Base-by-base conservation (phyloP, 2,329 filamentous ascomycete species). In the Claviceps pusilla region DNA sequence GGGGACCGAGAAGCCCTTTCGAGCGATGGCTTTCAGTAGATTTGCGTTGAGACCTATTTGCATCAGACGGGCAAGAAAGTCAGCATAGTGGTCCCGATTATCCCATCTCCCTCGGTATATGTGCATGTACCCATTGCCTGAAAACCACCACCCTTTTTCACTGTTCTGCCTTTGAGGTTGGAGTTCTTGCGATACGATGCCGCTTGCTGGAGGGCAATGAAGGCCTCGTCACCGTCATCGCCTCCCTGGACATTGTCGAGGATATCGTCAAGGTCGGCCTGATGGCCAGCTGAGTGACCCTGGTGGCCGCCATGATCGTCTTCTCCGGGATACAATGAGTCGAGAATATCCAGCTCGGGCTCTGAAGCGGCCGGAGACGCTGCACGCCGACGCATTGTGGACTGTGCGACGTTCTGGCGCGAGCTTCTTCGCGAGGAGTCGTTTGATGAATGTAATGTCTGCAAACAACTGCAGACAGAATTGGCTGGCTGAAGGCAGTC, bases 81-180 rank as follows among this genome's bases (percentile, higher is more conserved):
- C 24, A 48, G 47, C 33, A n/a, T 35, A 11, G 31, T 19, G 19
- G 19, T 19, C 19, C 19, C 19, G 19, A 19, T 19, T 19, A 19
- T 19, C 19, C 19, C 19, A 19, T 19, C 19, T 19, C 19, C 1
- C 19, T 19, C 19, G 19, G 19, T 19, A 19, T 19, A 19, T 19
- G 19, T 33, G 5, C 9, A 37, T 37, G 56, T 70, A 83, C 80
- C 87, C 90, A 98, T 96, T 49, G 87, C 85, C 68, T 98, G 93
- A 66, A 98, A 98, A 52, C 91, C 93, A 63, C 93, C 93, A 42
- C 90, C 87, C 70, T 97, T 98, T 74, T 96, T 96, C 37, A 88
- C 87, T 3, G 84, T 85, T 58, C 86, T 86, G 24, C 88, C 87
- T 68, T 91, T 93, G 7, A 93, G 62, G 65, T 90, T 93, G 10